phyloP scores from a whole-genome alignment of 108 stramenopile species.

The Aurantiochytrium sp. region DNA sequence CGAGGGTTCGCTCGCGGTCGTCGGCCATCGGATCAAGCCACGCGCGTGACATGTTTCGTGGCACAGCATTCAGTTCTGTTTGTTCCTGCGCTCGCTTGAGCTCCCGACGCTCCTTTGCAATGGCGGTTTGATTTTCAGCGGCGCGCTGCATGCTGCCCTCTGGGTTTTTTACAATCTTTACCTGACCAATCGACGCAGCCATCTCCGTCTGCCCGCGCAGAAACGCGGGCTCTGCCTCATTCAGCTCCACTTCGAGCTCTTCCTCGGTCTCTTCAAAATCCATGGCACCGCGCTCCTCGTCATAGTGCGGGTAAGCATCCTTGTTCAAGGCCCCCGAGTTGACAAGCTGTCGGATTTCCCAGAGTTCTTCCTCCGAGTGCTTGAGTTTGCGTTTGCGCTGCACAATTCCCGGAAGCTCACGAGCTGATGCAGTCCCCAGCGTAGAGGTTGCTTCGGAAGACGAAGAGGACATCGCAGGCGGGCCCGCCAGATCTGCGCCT shows the following conservation, averaged over 20 bases:
- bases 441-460: not conserved
- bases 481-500: constrained; percentile 33
- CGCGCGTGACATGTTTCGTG: constrained; percentile 89
- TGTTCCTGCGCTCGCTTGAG: constrained; percentile 89
- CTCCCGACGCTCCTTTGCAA: constrained; percentile 92
- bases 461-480: not conserved
- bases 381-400: constrained; percentile 61
- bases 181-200: constrained; percentile 60
- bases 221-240: constrained; percentile 91
- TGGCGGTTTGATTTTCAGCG: constrained; percentile 79
- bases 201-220: constrained; percentile 81
- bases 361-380: constrained; percentile 88
- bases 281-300: constrained; percentile 64
- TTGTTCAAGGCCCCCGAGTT: constrained; percentile 88
- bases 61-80: constrained; percentile 89
- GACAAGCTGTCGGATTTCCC: constrained; percentile 90
- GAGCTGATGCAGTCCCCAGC: not conserved
- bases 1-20: constrained; percentile 90
- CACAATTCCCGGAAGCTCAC: not conserved
- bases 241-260: constrained; percentile 83
- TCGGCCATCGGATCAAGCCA: constrained; percentile 98
- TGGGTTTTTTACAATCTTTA: constrained; percentile 92
- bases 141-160: constrained; percentile 93
- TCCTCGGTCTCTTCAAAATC: constrained; percentile 89
- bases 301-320: constrained; percentile 89